Conservation (phyloP, 305 asterid genomes). For the Fraxinus sp. region DNA sequence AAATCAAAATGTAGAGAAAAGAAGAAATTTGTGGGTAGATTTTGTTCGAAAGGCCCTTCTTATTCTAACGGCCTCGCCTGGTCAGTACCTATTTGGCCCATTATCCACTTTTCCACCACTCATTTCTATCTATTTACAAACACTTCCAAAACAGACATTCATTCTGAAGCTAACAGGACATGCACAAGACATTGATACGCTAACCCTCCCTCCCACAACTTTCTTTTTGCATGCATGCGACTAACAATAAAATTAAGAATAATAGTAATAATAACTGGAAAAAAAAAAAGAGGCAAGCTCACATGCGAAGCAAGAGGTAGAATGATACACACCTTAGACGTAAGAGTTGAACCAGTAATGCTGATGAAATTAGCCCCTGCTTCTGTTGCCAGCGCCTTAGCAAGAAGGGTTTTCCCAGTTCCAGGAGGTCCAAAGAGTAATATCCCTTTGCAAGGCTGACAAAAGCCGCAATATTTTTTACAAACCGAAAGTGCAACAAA, state of each 20-base stretch:
- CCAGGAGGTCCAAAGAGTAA: conserved; percentile 99
- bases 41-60: background rate
- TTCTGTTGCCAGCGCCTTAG: conserved; percentile 97
- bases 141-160: background rate
- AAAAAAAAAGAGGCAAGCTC: background rate
- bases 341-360: conserved; percentile 93
- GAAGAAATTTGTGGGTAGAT: background rate
- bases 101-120: background rate
- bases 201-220: background rate
- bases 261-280: background rate
- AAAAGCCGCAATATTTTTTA: conserved; percentile 7
- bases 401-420: conserved; percentile 97
- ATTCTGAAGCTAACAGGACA: background rate
- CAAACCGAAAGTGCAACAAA: conserved; percentile 11
- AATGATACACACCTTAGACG: conserved; percentile 68
- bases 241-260: background rate
- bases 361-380: conserved; percentile 97
- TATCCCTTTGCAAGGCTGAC: conserved; percentile 98
- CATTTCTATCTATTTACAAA: background rate
- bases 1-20: background rate
- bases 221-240: background rate
- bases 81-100: background rate
- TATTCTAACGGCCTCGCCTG: background rate
- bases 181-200: background rate
- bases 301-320: background rate